phyloP scores from a whole-genome alignment of 129 eudicot genomes.

The Pseudognaphalium luteoalbum region DNA sequence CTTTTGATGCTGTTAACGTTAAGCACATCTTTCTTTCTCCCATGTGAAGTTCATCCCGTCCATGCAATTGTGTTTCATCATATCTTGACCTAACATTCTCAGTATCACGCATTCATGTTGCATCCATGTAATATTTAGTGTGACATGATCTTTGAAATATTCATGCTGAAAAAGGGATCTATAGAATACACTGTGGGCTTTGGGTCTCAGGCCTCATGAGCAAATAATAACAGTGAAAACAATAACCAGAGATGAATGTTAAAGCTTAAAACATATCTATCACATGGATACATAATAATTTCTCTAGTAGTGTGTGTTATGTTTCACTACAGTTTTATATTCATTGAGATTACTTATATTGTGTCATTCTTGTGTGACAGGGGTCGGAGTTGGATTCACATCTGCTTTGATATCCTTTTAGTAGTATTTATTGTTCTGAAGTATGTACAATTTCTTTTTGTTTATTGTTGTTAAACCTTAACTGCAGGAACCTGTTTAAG shows the following conservation, averaged over 20 bases:
- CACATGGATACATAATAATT: constrained; percentile 11
- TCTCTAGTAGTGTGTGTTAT: neutral
- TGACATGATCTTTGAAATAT: neutral
- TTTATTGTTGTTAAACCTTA: constrained; percentile 53
- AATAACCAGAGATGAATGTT: neutral
- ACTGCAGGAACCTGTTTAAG: constrained; percentile 87
- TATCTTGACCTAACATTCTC: neutral
- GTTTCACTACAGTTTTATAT: neutral
- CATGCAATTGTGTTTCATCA: neutral
- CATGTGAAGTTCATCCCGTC: neutral
- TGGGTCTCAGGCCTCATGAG: neutral
- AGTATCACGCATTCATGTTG: neutral
- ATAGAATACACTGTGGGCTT: neutral
- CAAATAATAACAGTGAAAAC: neutral
- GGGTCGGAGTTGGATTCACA: constrained; percentile 97
- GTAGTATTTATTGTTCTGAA: constrained; percentile 18
- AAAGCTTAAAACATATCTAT: constrained; percentile 14
- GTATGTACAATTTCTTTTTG: constrained; percentile 7
- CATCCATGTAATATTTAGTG: neutral
- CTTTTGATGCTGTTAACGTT: neutral
- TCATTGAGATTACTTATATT: constrained; percentile 24
- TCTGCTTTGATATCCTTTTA: constrained; percentile 97
- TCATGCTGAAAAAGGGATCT: neutral
- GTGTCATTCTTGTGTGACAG: constrained; percentile 45
- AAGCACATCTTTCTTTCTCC: neutral